Conservation (phyloP, 176 grass and related monocot species). For the Paspalum notatum region DNA sequence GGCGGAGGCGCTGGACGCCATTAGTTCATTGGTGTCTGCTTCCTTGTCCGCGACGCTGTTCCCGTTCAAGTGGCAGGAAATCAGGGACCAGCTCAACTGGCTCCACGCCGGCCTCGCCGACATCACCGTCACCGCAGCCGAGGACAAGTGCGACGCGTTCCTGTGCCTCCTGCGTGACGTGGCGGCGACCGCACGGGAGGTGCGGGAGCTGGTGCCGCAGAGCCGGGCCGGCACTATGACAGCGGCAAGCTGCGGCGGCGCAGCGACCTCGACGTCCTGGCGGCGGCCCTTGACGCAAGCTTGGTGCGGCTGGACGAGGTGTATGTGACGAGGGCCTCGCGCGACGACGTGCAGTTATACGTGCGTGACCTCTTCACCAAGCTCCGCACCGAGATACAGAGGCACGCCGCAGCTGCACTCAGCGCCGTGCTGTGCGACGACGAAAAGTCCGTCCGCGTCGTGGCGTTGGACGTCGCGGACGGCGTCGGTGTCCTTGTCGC, state of each 20-base stretch:
- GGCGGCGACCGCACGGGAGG: conserved; percentile 27
- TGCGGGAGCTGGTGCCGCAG: conserved; percentile 48
- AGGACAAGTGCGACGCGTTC: conserved; percentile 36
- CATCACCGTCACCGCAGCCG: conserved; percentile 23
- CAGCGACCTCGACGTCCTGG: conserved; percentile 77
- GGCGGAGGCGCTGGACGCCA: conserved; percentile 34
- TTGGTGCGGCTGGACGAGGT: conserved; percentile 60
- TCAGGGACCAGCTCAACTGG: conserved; percentile 66
- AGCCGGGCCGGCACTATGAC: conserved; percentile 61
- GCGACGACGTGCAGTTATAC: conserved; percentile 87
- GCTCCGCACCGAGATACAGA: conserved; percentile 56
- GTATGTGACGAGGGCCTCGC: conserved; percentile 49
- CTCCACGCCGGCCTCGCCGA: conserved; percentile 59
- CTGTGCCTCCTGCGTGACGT: conserved; percentile 39
- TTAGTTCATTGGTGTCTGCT: conserved; percentile 43
- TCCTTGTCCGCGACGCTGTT: conserved; percentile 65
- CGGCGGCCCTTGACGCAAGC: conserved; percentile 53
- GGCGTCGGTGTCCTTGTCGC: conserved; percentile 57
- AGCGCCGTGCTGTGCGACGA: conserved; percentile 54
- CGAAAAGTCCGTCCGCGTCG: conserved; percentile 69
- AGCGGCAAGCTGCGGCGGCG: conserved; percentile 85
- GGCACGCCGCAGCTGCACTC: conserved; percentile 58
- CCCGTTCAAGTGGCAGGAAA: conserved; percentile 77
- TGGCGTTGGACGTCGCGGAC: conserved; percentile 51
- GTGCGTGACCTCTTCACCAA: conserved; percentile 75